Evolutionary conservation across 1,139 yeast species (phyloP).

Genomic region (Candida glucosophila): DNA sequence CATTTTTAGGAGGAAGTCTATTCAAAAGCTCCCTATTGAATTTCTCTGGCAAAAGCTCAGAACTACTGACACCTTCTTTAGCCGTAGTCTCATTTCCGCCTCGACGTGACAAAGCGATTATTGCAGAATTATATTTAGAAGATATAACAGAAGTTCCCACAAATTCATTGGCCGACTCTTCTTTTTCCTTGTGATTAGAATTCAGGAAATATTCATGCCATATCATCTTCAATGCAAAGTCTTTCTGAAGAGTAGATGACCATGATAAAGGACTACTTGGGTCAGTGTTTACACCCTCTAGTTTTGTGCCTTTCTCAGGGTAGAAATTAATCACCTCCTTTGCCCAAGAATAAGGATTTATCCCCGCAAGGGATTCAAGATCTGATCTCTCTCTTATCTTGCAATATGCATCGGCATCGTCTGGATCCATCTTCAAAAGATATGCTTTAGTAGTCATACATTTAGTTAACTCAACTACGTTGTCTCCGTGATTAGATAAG

Average conservation of each 20-base stretch:
- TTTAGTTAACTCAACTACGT: background rate
- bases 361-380: background rate
- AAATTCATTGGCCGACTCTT: background rate
- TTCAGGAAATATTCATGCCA: too few relatives aligned
- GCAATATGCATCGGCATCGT: conserved; percentile 1
- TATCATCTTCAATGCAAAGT: conserved; percentile 9
- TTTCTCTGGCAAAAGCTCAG: too few relatives aligned
- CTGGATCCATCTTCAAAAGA: conserved; percentile 1
- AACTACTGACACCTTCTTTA: background rate
- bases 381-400: background rate
- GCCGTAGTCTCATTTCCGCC: too few relatives aligned
- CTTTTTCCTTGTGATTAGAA: background rate
- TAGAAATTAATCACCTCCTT: conserved; percentile 1
- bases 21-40: background rate
- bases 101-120: too few relatives aligned
- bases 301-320: background rate
- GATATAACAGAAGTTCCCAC: background rate
- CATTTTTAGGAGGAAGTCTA: conserved; percentile 3
- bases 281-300: background rate
- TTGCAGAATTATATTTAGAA: too few relatives aligned
- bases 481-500: background rate
- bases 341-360: conserved; percentile 1
- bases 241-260: conserved; percentile 21
- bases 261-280: conserved; percentile 25
- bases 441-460: conserved; percentile 1